Percentiles rank a stretch among this genome's conserved stretches.
Evolutionary conservation across 2,329 filamentous ascomycete genomes (phyloP).

Genomic region (Phaeophleospora eucalypticola): DNA sequence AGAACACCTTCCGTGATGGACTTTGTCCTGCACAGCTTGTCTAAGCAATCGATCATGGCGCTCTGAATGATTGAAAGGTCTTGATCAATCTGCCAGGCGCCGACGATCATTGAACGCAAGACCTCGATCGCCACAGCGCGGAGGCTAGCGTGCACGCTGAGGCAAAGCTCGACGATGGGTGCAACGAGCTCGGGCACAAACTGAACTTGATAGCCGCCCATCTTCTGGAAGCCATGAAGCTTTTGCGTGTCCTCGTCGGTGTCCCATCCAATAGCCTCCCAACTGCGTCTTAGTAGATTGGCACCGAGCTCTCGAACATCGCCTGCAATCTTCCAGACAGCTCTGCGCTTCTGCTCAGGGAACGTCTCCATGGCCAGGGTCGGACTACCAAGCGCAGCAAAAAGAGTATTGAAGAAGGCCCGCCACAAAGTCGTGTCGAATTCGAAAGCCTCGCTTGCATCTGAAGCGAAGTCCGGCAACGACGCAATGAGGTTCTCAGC

Average conservation of each 20-base stretch:
- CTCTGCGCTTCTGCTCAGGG: slow-evolving; percentile 90
- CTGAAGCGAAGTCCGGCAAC: slow-evolving; percentile 83
- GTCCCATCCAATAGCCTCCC: slow-evolving; percentile 97
- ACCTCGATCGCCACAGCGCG: slow-evolving; percentile 88
- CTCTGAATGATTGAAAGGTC: slow-evolving; percentile 88
- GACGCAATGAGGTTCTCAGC: slow-evolving; percentile 74
- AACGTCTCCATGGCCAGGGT: slow-evolving; percentile 90
- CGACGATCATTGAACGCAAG: slow-evolving; percentile 95
- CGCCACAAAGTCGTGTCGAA: slow-evolving; percentile 96
- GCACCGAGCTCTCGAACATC: slow-evolving; percentile 92
- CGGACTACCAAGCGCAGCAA: slow-evolving; percentile 85
- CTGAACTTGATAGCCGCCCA: slow-evolving; percentile 97
- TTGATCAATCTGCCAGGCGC: slow-evolving; percentile 94
- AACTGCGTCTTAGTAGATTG: slow-evolving; percentile 75
- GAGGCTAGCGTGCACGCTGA: slow-evolving; percentile 91
- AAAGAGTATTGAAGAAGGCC: slow-evolving; percentile 80
- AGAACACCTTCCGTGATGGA: slow-evolving; percentile 81
- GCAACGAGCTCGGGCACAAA: slow-evolving; percentile 91
- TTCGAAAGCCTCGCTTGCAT: slow-evolving; percentile 46
- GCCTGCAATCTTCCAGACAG: slow-evolving; percentile 98
- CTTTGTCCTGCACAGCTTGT: slow-evolving; percentile 75
- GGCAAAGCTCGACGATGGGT: slow-evolving; percentile 86
- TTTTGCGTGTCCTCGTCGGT: slow-evolving; percentile 72
- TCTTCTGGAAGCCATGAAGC: slow-evolving; percentile 72
- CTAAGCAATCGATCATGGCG: slow-evolving; percentile 92